These are phyloP conservation scores for Trametes punicea DNA, from an alignment of 768 basidiomycete genomes.

Conservation along the genomic window DNA sequence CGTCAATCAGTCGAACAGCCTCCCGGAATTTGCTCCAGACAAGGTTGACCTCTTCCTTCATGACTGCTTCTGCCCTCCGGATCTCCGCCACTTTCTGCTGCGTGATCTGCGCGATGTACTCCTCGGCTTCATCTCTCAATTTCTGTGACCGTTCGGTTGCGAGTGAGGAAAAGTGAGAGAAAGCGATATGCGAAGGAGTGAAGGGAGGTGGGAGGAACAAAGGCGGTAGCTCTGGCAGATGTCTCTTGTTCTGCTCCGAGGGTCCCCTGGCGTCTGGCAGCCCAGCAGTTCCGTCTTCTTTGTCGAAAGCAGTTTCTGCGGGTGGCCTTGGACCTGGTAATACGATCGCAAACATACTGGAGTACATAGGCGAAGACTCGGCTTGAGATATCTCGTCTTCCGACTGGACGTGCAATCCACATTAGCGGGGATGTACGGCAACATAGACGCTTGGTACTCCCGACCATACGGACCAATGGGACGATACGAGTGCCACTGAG, in stretches of 20 bases:
- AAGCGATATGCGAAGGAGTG: slow-evolving; percentile 70
- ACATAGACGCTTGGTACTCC: slow-evolving; percentile 3
- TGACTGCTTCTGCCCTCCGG: slow-evolving; percentile 48
- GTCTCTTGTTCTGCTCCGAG: slow-evolving; percentile 27
- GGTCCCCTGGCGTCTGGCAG: slow-evolving; percentile 20
- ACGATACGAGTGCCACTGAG: neutral
- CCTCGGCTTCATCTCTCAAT: slow-evolving; percentile 55
- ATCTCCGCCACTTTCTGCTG: slow-evolving; percentile 54
- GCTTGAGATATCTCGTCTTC: slow-evolving; percentile 26
- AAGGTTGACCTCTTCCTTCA: slow-evolving; percentile 55
- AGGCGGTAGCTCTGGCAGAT: slow-evolving; percentile 51
- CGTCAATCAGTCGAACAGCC: neutral
- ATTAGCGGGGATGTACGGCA: slow-evolving; percentile 1
- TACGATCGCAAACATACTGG: slow-evolving; percentile 28
- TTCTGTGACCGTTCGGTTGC: slow-evolving; percentile 54
- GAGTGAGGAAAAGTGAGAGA: slow-evolving; percentile 57
- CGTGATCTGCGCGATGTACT: slow-evolving; percentile 50
- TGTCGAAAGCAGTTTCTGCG: neutral
- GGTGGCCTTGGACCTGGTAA: slow-evolving; percentile 22
- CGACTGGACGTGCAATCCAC: slow-evolving; percentile 19
- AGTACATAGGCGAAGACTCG: slow-evolving; percentile 35
- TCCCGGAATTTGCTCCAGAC: slow-evolving; percentile 62
- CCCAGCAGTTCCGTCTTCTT: slow-evolving; percentile 1
- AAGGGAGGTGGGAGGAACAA: slow-evolving; percentile 76
- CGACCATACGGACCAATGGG: slow-evolving; percentile 4